A percentile compares a stretch with the other conserved stretches of the same genome.
Conservation (phyloP, 1,284 basidiomycete species). For the Xerocomus amazonicus region DNA sequence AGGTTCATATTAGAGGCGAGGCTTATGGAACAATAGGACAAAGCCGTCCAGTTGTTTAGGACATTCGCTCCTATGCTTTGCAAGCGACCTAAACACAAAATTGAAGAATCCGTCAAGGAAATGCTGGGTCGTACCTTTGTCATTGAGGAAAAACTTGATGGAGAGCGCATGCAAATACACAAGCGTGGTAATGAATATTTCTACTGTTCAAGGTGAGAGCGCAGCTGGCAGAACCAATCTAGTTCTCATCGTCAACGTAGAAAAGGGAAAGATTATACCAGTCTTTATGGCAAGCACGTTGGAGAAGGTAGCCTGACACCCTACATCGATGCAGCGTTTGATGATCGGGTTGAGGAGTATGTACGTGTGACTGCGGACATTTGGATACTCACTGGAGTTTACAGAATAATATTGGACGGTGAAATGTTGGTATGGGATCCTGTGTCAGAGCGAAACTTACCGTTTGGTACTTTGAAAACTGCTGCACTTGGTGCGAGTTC, state of each 20-base stretch:
- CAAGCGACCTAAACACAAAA: conserved; percentile 74
- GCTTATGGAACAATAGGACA: conserved; percentile 52
- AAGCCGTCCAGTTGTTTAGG: conserved; percentile 74
- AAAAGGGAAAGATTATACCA: conserved; percentile 92
- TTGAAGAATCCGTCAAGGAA: conserved; percentile 79
- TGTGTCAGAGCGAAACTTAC: conserved; percentile 75
- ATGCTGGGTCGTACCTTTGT: conserved; percentile 75
- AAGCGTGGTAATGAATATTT: conserved; percentile 85
- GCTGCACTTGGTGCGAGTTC: conserved; percentile 67
- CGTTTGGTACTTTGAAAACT: conserved; percentile 90
- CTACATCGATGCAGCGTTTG: conserved; percentile 72
- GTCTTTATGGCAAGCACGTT: conserved; percentile 82
- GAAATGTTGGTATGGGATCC: conserved; percentile 99
- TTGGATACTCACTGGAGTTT: conserved; percentile 1
- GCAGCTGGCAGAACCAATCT: not conserved
- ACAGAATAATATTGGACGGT: conserved; percentile 87
- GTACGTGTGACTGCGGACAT: conserved; percentile 27
- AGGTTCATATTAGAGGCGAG: not conserved
- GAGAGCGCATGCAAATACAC: conserved; percentile 92
- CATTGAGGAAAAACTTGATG: conserved; percentile 95
- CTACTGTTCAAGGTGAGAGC: conserved; percentile 78
- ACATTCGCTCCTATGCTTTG: conserved; percentile 93
- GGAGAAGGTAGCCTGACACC: conserved; percentile 85
- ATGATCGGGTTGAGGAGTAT: conserved; percentile 74
- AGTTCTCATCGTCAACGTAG: conserved; percentile 37